These are phyloP conservation scores for Penicillium argentinense DNA, from an alignment of 495 filamentous ascomycete species.

Conservation along the genomic window DNA sequence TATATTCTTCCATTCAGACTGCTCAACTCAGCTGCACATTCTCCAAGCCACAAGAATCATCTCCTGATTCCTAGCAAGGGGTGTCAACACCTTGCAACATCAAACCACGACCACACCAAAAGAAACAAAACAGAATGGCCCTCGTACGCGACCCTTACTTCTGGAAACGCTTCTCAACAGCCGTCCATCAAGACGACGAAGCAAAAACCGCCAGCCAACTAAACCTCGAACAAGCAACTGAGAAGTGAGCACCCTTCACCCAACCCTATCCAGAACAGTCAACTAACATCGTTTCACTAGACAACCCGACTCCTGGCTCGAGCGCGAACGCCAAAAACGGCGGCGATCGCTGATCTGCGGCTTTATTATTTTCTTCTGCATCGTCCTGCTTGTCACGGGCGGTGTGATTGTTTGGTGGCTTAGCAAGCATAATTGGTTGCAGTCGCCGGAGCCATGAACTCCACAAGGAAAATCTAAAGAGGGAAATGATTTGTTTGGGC, in stretches of 20 bases:
- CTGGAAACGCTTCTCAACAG: constrained; percentile 62
- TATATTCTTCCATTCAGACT: not conserved
- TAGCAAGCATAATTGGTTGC: constrained; percentile 40
- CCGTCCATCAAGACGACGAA: constrained; percentile 52
- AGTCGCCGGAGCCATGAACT: constrained; percentile 14
- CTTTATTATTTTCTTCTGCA: constrained; percentile 31
- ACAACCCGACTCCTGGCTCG: constrained; percentile 34
- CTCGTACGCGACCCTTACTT: constrained; percentile 59
- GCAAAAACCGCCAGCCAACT: constrained; percentile 14
- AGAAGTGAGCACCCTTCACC: constrained; percentile 9
- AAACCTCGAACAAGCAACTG: constrained; percentile 14
- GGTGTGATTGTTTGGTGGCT: constrained; percentile 42
- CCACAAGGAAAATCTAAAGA: not conserved
- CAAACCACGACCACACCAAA: too few relatives aligned
- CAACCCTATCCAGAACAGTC: not conserved
- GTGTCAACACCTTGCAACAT: too few relatives aligned
- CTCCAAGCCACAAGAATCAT: too few relatives aligned
- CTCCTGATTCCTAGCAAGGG: too few relatives aligned
- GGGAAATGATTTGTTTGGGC: not conserved
- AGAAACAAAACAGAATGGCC: constrained; percentile 35
- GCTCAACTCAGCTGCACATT: too few relatives aligned
- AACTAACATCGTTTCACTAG: constrained; percentile 11
- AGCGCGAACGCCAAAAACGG: constrained; percentile 33
- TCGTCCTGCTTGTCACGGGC: constrained; percentile 27
- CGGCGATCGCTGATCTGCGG: constrained; percentile 35